These are phyloP conservation scores for Rosa lucieae DNA, from an alignment of 306 rosid genomes.

Conservation along the genomic window DNA sequence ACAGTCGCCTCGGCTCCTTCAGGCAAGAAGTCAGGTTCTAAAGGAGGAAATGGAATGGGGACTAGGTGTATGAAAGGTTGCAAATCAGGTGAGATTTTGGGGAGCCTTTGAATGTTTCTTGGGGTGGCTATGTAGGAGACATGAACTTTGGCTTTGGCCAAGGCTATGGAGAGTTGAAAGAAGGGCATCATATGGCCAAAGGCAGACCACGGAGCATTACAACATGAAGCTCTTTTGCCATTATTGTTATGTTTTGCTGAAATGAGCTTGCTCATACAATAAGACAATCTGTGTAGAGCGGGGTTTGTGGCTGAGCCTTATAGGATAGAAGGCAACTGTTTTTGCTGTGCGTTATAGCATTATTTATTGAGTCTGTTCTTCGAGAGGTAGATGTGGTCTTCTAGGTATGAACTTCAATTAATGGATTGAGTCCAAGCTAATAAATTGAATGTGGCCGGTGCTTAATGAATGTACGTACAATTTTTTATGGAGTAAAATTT, in stretches of 20 bases:
- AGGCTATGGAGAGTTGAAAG: slow-evolving; percentile 22
- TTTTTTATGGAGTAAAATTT: too few relatives aligned
- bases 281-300: neutral
- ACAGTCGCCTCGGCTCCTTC: slow-evolving; percentile 26
- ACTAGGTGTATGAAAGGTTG: neutral
- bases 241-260: neutral
- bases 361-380: too few relatives aligned
- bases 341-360: too few relatives aligned
- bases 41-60: slow-evolving; percentile 13
- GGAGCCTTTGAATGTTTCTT: slow-evolving; percentile 20
- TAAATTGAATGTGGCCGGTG: too few relatives aligned
- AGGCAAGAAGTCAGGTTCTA: slow-evolving; percentile 16
- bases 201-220: slow-evolving; percentile 23
- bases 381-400: too few relatives aligned
- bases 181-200: slow-evolving; percentile 24
- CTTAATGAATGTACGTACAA: too few relatives aligned
- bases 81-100: neutral
- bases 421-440: too few relatives aligned
- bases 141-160: slow-evolving; percentile 24
- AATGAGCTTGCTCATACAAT: neutral
- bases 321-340: too few relatives aligned
- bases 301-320: too few relatives aligned
- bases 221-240: slow-evolving; percentile 15
- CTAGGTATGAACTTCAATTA: too few relatives aligned
- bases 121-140: slow-evolving; percentile 27